Base-by-base conservation (phyloP, 345 rosid genomes). In the Psidium guajava region DNA sequence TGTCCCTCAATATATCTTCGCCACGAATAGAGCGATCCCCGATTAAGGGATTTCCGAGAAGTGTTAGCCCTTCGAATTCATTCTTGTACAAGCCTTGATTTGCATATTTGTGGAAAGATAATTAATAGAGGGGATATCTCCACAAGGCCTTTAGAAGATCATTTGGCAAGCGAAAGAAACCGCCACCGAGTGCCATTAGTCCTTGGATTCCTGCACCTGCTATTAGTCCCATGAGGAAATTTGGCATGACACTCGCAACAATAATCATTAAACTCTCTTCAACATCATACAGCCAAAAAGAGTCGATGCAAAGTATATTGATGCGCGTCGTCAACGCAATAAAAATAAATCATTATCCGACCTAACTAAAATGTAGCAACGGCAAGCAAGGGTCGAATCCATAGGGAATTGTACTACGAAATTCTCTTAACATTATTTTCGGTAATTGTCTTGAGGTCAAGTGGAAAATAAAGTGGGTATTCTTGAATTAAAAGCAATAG, bases 191-290 rank as follows among this genome's bases (percentile, higher is more conserved):
- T 0, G 91, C 83, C 95, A 94, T 90, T 10, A 94, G 6, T 2
- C 87, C 95, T 86, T 91, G 95, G 82, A 92, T 90, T 32, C 94
- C 95, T 6, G 93, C 88, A 9, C 94, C 93, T 0, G 89, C 83
- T 27, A 92, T 90, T 55, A 93, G 88, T 4, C 93, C 95, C 94
- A 92, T 90, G 27, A 91, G 88, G 75, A 85, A 93, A 53, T 90
- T 87, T 0, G 93, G 95, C 18, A 93, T 89, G 0, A 92, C 8
- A 54, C 92, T 91, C 7, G 94, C 93, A 1, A 93, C 91, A 5
- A 83, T 87, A 94, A 92, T 90, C 95, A 93, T 92, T 36, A 93
- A 44, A 88, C 95, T 88, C 86, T 92, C 95, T 2, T 91, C 75
- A 91, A 36, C 86, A 90, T 59, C 91, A 93, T 81, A 83, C 93